Percentiles rank a stretch among this genome's conserved stretches.
These are phyloP conservation scores for Cryptococcus floricola DNA, from an alignment of 1,284 basidiomycete genomes.

Conservation along the genomic window DNA sequence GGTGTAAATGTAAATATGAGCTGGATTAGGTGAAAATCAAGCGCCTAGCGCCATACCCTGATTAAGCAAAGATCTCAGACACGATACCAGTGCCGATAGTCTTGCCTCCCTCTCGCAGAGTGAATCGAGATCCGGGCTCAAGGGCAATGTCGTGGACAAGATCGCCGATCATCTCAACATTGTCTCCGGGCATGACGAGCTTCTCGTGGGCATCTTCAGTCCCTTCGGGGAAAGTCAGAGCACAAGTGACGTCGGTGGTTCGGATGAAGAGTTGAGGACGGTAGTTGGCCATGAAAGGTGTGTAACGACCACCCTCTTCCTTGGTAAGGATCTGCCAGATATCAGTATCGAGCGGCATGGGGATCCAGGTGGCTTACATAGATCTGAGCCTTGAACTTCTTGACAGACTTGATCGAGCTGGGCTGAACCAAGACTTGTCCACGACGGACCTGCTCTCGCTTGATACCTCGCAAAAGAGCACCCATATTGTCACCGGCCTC, in stretches of 20 bases:
- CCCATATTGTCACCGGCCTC: constrained; percentile 99
- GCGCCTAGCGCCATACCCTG: neutral
- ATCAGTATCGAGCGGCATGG: constrained; percentile 3
- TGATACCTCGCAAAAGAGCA: constrained; percentile 91
- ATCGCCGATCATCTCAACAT: constrained; percentile 86
- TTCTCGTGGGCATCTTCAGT: constrained; percentile 64
- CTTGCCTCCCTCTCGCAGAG: constrained; percentile 93
- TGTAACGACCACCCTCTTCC: constrained; percentile 97
- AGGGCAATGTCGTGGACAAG: constrained; percentile 86
- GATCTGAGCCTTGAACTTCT: constrained; percentile 89
- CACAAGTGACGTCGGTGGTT: constrained; percentile 88
- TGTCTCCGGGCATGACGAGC: constrained; percentile 97
- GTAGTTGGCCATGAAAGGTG: constrained; percentile 96
- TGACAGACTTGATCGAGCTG: constrained; percentile 89
- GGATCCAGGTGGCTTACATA: constrained; percentile 58
- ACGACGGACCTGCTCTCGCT: constrained; percentile 91
- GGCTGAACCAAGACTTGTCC: constrained; percentile 89
- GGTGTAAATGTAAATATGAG: constrained; percentile 6
- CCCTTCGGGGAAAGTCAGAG: constrained; percentile 81
- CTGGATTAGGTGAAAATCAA: neutral
- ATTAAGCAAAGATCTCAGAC: constrained; percentile 64
- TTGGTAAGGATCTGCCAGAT: constrained; percentile 74
- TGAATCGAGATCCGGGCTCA: constrained; percentile 92
- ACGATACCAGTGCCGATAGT: constrained; percentile 90
- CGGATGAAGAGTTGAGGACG: constrained; percentile 94